These are phyloP conservation scores for Peronospora farinosa DNA, from an alignment of 352 stramenopile genomes.

Conservation along the genomic window DNA sequence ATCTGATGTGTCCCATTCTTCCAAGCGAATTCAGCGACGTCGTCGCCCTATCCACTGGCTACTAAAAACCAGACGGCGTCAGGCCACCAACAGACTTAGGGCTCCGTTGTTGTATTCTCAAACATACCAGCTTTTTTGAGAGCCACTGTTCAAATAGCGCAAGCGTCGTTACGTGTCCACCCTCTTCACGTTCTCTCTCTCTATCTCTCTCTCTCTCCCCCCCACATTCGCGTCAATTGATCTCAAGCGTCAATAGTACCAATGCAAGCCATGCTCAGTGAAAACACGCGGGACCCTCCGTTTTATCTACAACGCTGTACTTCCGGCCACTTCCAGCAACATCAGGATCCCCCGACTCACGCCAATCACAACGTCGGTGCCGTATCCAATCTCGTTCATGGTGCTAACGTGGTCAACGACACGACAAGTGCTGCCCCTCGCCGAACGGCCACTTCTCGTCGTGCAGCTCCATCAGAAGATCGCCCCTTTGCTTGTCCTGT, in stretches of 20 bases:
- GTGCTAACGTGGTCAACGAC: conserved; percentile 21
- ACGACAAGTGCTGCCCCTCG: conserved; percentile 3
- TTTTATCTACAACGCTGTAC: conserved; percentile 35
- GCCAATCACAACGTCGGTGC: conserved; percentile 27
- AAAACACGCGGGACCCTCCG: conserved; percentile 22
- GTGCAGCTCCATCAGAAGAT: conserved; percentile 31
- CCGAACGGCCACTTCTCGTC: conserved; percentile 19
- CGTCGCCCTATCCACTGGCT: background rate
- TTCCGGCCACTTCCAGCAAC: conserved; percentile 5
- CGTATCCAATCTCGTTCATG: conserved; percentile 22
- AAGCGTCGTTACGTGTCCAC: conserved; percentile 16
- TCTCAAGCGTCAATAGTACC: conserved; percentile 9
- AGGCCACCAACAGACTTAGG: conserved; percentile 7
- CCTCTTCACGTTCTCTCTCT: conserved; percentile 5
- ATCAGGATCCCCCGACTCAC: conserved; percentile 14
- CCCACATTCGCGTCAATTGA: background rate
- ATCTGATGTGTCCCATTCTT: conserved; percentile 28
- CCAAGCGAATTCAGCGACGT: conserved; percentile 18
- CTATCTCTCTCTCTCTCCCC: background rate
- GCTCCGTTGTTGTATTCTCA: conserved; percentile 27
- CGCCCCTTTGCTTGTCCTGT: conserved; percentile 33
- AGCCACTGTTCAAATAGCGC: conserved; percentile 30
- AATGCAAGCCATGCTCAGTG: conserved; percentile 39
- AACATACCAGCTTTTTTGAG: conserved; percentile 27
- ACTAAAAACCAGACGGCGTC: background rate